These are phyloP conservation scores for Dryas octopetala DNA, from an alignment of 306 rosid genomes.

Conservation along the genomic window DNA sequence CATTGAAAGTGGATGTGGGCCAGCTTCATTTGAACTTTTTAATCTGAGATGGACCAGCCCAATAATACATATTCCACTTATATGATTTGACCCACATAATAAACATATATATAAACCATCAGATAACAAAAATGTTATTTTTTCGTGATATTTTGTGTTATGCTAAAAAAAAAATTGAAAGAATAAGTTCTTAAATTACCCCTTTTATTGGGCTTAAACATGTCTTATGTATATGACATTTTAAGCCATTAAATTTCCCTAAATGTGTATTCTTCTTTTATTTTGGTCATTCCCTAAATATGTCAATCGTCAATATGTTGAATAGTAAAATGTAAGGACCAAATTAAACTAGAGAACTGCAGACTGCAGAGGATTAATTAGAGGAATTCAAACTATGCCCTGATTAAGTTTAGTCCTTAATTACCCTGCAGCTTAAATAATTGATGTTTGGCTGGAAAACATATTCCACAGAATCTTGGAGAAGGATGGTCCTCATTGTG, in stretches of 20 bases:
- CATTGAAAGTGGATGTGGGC: slow-evolving; percentile 21
- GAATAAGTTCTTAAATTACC: too few relatives aligned
- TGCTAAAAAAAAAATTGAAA: too few relatives aligned
- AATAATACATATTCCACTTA: neutral
- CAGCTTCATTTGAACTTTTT: slow-evolving; percentile 16
- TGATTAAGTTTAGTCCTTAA: too few relatives aligned
- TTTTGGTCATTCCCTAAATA: neutral
- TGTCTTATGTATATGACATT: too few relatives aligned
- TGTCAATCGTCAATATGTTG: neutral
- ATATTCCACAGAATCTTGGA: slow-evolving; percentile 1
- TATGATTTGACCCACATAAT: neutral
- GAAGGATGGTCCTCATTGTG: neutral
- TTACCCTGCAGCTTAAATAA: neutral
- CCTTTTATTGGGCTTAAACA: too few relatives aligned
- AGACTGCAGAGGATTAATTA: too few relatives aligned
- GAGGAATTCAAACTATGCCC: too few relatives aligned
- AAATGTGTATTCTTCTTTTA: too few relatives aligned
- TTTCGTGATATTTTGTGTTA: neutral
- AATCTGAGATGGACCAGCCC: slow-evolving; percentile 11
- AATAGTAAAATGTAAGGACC: neutral
- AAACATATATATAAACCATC: neutral
- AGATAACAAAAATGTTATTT: neutral
- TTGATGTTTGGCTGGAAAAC: neutral
- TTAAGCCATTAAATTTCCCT: too few relatives aligned
- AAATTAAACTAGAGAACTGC: too few relatives aligned